phyloP scores from a whole-genome alignment of 208 protist genomes.

The Acanthamoeba triangularis region DNA sequence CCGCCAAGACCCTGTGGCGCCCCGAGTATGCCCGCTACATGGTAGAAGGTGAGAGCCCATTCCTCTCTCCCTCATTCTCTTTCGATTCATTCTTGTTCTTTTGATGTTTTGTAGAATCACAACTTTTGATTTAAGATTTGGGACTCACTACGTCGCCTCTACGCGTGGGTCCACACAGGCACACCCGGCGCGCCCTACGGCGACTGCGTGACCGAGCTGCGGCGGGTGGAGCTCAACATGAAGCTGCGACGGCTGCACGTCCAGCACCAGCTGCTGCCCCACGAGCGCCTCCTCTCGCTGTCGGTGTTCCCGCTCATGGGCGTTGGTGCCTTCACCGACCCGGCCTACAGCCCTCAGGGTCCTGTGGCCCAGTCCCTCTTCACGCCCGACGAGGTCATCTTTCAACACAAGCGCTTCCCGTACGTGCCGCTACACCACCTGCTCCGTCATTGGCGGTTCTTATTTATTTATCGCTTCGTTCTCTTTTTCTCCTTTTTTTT shows the following conservation, averaged over 20 bases:
- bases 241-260: conserved; percentile 85
- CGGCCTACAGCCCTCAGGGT: conserved; percentile 82
- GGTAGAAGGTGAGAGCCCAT: conserved; percentile 92
- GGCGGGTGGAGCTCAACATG: conserved; percentile 85
- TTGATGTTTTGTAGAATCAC: neutral
- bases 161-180: conserved; percentile 49
- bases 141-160: neutral
- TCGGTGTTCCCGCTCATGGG: conserved; percentile 98
- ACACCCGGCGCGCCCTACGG: conserved; percentile 95
- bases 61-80: neutral
- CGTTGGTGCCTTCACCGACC: conserved; percentile 15
- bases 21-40: conserved; percentile 97
- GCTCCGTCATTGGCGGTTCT: neutral
- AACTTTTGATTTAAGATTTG: neutral
- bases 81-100: neutral
- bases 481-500: neutral
- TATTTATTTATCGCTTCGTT: neutral
- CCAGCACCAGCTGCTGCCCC: conserved; percentile 89
- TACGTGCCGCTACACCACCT: conserved; percentile 65
- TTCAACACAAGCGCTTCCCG: conserved; percentile 98
- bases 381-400: conserved; percentile 98
- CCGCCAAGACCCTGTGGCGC: conserved; percentile 89
- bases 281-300: conserved; percentile 94
- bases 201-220: conserved; percentile 86
- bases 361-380: conserved; percentile 94